Conservation (phyloP, 2,329 filamentous ascomycete species). For the Calonectria multiphialidica region DNA sequence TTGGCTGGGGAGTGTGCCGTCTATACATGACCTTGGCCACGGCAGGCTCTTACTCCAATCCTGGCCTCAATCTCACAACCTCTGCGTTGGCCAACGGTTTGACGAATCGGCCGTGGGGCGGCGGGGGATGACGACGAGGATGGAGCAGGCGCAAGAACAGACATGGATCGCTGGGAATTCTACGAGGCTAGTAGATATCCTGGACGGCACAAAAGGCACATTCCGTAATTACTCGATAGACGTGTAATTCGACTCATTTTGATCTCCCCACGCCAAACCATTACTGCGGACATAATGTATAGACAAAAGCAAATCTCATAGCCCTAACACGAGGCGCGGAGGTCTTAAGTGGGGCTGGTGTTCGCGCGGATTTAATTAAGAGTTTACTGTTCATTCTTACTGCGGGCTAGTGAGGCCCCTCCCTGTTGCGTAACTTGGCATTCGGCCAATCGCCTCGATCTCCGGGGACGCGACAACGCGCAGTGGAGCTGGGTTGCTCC, state of each 20-base stretch:
- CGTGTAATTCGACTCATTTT: slow-evolving; percentile 11
- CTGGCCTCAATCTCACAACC: neutral
- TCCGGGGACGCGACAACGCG: slow-evolving; percentile 14
- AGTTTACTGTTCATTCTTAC: neutral
- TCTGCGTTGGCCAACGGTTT: neutral
- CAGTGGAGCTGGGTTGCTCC: neutral
- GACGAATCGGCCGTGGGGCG: neutral
- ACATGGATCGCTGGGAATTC: neutral
- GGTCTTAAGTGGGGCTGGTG: slow-evolving; percentile 6
- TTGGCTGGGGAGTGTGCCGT: neutral
- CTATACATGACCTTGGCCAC: neutral
- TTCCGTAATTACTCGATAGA: slow-evolving; percentile 1
- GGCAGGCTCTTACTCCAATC: neutral
- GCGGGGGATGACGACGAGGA: neutral
- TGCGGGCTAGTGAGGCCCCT: slow-evolving; percentile 5
- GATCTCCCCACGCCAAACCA: neutral
- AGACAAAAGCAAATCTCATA: slow-evolving; percentile 2
- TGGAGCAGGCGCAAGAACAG: neutral
- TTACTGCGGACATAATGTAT: neutral
- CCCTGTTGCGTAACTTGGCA: neutral
- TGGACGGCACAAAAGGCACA: neutral
- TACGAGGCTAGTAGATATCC: neutral
- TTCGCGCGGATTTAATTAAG: slow-evolving; percentile 16
- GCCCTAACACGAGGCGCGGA: neutral
- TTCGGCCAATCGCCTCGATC: slow-evolving; percentile 9